Conservation (phyloP, 495 filamentous ascomycete genomes). For the Saxophila tyrrhenica region DNA sequence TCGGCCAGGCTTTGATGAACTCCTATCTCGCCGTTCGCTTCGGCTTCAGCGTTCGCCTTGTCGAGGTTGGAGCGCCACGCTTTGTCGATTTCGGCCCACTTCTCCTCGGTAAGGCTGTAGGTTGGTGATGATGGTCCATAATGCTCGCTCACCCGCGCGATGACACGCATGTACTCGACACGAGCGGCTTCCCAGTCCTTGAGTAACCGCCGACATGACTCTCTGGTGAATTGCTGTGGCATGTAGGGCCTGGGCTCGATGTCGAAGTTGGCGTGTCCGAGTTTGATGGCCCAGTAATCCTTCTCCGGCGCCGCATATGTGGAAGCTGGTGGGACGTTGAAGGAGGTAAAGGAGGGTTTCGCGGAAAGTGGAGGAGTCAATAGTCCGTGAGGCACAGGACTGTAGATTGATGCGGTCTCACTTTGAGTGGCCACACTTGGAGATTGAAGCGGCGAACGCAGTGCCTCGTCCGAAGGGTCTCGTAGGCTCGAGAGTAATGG, state of each 20-base stretch:
- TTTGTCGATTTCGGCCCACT: constrained; percentile 68
- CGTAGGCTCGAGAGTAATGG: constrained; percentile 47
- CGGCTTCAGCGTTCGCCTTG: constrained; percentile 39
- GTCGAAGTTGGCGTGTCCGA: constrained; percentile 88
- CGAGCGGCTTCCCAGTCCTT: constrained; percentile 71
- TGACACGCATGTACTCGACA: constrained; percentile 70
- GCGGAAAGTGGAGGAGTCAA: constrained; percentile 70
- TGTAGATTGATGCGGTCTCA: constrained; percentile 24
- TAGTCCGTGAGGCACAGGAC: constrained; percentile 38
- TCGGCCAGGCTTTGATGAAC: constrained; percentile 29
- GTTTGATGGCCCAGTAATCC: constrained; percentile 69
- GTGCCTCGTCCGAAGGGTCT: constrained; percentile 16
- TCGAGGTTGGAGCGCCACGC: constrained; percentile 59
- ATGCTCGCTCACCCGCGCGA: constrained; percentile 74
- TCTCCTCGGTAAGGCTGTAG: constrained; percentile 67
- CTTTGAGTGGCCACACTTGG: constrained; percentile 50
- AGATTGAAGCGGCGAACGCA: constrained; percentile 72
- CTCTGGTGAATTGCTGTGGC: constrained; percentile 47
- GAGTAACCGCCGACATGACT: constrained; percentile 51
- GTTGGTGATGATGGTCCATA: constrained; percentile 76
- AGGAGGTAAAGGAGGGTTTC: constrained; percentile 67
- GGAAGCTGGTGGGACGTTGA: constrained; percentile 51
- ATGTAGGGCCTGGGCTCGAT: constrained; percentile 73
- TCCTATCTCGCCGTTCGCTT: constrained; percentile 2
- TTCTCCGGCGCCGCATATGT: constrained; percentile 43